A percentile compares a stretch with the other conserved stretches of the same genome.
These are phyloP conservation scores for Hypoxylon rubiginosum DNA, from an alignment of 2,329 filamentous ascomycete species.

Conservation along the genomic window DNA sequence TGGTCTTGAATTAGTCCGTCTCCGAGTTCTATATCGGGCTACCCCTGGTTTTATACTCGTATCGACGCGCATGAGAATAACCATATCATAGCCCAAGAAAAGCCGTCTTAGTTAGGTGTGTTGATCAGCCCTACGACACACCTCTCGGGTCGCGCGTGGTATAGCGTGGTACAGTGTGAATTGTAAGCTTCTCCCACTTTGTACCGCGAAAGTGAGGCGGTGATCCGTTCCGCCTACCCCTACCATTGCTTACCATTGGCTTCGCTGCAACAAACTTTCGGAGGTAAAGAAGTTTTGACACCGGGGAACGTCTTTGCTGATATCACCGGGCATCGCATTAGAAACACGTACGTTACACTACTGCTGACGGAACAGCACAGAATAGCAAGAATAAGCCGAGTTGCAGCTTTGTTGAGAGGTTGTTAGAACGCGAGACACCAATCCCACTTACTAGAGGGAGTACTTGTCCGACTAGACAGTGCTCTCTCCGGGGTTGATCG, in stretches of 20 bases:
- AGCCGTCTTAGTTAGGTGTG: constrained; percentile 19
- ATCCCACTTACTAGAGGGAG: constrained; percentile 23
- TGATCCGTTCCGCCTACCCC: constrained; percentile 18
- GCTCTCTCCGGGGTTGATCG: constrained; percentile 25
- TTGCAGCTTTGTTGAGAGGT: constrained; percentile 1
- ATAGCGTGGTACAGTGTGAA: constrained; percentile 34
- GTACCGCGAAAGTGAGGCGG: constrained; percentile 36
- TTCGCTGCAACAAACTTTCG: constrained; percentile 16
- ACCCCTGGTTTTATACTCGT: background rate
- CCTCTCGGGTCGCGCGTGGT: constrained; percentile 10
- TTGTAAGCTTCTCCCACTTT: constrained; percentile 10
- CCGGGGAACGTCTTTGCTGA: constrained; percentile 16
- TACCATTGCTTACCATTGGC: constrained; percentile 1
- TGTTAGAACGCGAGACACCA: constrained; percentile 5
- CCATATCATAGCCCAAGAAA: background rate
- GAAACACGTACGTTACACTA: constrained; percentile 22
- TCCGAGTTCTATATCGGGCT: background rate
- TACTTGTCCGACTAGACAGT: constrained; percentile 33
- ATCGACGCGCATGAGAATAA: background rate
- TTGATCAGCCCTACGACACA: constrained; percentile 36
- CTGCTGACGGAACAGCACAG: constrained; percentile 13
- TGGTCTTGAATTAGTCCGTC: constrained; percentile 9
- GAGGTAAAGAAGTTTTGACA: constrained; percentile 16
- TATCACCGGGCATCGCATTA: constrained; percentile 16
- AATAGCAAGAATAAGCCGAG: constrained; percentile 6